phyloP scores from a whole-genome alignment of 768 basidiomycete genomes.

The Serpula lacrymans region DNA sequence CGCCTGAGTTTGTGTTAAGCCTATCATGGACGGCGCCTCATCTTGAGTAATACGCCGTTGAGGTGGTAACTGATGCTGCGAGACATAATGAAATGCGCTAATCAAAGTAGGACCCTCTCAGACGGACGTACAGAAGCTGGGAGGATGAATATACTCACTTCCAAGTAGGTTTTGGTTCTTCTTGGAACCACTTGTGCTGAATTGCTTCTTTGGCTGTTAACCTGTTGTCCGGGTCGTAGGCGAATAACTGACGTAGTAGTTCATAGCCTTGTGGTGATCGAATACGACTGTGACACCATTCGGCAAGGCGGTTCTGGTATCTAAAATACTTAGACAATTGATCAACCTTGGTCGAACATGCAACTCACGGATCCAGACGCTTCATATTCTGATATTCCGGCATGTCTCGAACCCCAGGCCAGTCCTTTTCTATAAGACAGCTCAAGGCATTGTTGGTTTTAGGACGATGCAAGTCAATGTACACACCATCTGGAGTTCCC shows the following conservation, averaged over 20 bases:
- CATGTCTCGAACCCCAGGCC: slow-evolving; percentile 84
- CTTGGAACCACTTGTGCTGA: slow-evolving; percentile 86
- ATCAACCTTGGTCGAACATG: background rate
- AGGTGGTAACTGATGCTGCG: slow-evolving; percentile 71
- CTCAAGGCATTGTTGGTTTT: background rate
- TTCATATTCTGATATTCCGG: slow-evolving; percentile 86
- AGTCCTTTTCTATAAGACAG: slow-evolving; percentile 65
- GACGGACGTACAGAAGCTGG: background rate
- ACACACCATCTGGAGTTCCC: slow-evolving; percentile 80
- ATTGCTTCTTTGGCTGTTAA: slow-evolving; percentile 82
- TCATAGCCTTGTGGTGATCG: slow-evolving; percentile 67
- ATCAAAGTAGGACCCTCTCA: slow-evolving; percentile 4
- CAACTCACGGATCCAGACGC: slow-evolving; percentile 65
- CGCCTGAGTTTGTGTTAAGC: slow-evolving; percentile 42
- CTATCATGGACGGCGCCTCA: slow-evolving; percentile 86
- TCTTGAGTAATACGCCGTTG: slow-evolving; percentile 89
- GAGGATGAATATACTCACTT: slow-evolving; percentile 55
- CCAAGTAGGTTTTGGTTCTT: slow-evolving; percentile 80
- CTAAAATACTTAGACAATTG: slow-evolving; percentile 29
- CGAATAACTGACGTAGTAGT: slow-evolving; percentile 81
- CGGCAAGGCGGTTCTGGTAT: slow-evolving; percentile 56
- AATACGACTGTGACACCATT: slow-evolving; percentile 74
- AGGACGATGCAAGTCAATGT: background rate
- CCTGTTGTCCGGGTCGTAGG: slow-evolving; percentile 85
- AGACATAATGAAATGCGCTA: slow-evolving; percentile 73